Evolutionary conservation across 1,284 basidiomycete species (phyloP), one percentile per base, ranked within the genome.

Genomic region (Irpex lacteus): DNA sequence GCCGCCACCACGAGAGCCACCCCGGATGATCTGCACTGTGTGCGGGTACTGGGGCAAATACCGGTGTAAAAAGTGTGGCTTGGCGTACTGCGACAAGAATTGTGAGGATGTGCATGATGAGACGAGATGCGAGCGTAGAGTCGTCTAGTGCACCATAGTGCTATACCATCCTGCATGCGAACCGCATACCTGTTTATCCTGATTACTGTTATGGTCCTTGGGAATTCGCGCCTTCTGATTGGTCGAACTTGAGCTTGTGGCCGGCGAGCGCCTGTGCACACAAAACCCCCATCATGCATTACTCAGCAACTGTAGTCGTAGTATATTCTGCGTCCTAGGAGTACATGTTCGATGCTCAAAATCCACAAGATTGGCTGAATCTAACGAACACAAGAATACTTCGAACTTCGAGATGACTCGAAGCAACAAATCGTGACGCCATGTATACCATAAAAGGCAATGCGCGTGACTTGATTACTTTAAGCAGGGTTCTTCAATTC

Each of bases 11-110:
- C 71, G 67, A 4, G 77, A 81, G 56, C 86, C 86, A 6, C 79
- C 83, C 2, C 81, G 86, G 21, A 73, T 83, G 65, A 69, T 90
- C 21, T 90, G 89, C 70, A 83, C 87, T 2, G 85, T 89, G 32
- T 90, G 89, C 65, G 86, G 89, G 2, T 90, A 88, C 73, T 88
- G 83, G 81, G 88, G 86, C 5, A 77, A 78, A 13, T 90, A 90
- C 70, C 83, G 80, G 62, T 90, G 87, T 73, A 80, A 76, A 68
- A 80, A 78, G 69, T 90, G 87, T 71, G 81, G 82, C 0, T 77
- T 87, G 75, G 76, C 83, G 9, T 89, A 83, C 66, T 89, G 88
- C 69, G 83, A 84, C 70, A 72, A 80, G 59, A 82, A 81, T 50
- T 89, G 87, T 68, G 79, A 82, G 62, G 76, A 73, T 9, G 81